phyloP scores from a whole-genome alignment of 2,329 filamentous ascomycete genomes.

The Fusarium multiceps region DNA sequence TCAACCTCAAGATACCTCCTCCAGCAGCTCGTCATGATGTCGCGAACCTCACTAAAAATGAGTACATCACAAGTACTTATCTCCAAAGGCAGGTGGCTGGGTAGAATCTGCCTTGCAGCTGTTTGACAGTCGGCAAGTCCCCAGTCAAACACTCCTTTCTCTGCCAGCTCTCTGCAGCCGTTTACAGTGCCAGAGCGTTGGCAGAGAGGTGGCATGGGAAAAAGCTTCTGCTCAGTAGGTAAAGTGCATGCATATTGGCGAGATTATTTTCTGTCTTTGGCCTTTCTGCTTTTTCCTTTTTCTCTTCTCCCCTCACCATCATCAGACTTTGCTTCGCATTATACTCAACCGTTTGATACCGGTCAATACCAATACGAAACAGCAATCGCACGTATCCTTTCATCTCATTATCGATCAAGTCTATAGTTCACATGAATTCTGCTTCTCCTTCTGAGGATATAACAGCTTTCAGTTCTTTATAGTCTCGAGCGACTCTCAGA shows the following conservation, averaged over 20 bases:
- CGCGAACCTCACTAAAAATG: not conserved
- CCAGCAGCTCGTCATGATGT: not conserved
- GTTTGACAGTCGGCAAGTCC: not conserved
- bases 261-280: not conserved
- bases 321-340: conserved; percentile 18
- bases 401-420: conserved; percentile 4
- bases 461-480: not conserved
- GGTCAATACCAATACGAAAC: not conserved
- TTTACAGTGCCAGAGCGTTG: conserved; percentile 1
- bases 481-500: not conserved
- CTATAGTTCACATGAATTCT: not conserved
- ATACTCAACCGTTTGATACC: conserved; percentile 17
- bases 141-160: not conserved
- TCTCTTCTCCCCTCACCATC: not conserved
- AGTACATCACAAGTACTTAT: not conserved
- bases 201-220: not conserved
- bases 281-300: not conserved
- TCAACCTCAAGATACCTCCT: conserved; percentile 10
- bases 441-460: conserved; percentile 4
- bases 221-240: not conserved
- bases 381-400: not conserved
- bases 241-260: not conserved
- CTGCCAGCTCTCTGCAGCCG: not conserved
- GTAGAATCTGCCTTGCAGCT: not conserved
- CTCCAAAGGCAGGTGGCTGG: not conserved